A percentile compares a stretch with the other conserved stretches of the same genome.
phyloP scores from a whole-genome alignment of 257 asterid species.

The Rauvolfia tetraphylla region DNA sequence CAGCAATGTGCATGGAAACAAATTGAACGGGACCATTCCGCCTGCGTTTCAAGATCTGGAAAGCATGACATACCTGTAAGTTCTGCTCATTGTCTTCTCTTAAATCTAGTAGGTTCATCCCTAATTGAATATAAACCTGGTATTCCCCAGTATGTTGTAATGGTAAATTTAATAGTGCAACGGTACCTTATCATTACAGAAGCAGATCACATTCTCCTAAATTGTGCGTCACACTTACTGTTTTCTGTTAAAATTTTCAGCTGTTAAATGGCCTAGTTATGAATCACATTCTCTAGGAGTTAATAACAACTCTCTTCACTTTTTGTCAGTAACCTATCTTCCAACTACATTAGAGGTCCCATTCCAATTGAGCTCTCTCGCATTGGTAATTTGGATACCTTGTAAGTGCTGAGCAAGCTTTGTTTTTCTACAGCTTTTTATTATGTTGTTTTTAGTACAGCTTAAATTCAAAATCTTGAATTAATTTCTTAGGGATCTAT shows the following conservation, averaged over 20 bases:
- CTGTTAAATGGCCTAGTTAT: not conserved
- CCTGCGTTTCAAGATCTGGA: constrained; percentile 70
- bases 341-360: constrained; percentile 64
- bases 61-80: constrained; percentile 96
- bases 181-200: not conserved
- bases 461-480: not conserved
- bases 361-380: constrained; percentile 90
- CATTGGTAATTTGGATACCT: constrained; percentile 85
- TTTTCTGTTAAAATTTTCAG: not conserved
- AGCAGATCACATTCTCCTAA: not conserved
- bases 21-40: constrained; percentile 76
- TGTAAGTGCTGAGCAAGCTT: constrained; percentile 48
- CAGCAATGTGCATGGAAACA: constrained; percentile 86
- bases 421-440: not conserved
- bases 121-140: not conserved
- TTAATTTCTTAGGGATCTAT: constrained; percentile 60
- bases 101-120: not conserved
- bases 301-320: not conserved
- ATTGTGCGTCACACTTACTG: not conserved
- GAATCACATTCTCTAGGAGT: not conserved
- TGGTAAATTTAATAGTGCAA: not conserved
- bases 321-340: constrained; percentile 66
- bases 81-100: constrained; percentile 12
- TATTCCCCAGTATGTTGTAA: not conserved
- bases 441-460: not conserved